phyloP scores from a whole-genome alignment of 768 basidiomycete genomes.

The Lactarius vividus region DNA sequence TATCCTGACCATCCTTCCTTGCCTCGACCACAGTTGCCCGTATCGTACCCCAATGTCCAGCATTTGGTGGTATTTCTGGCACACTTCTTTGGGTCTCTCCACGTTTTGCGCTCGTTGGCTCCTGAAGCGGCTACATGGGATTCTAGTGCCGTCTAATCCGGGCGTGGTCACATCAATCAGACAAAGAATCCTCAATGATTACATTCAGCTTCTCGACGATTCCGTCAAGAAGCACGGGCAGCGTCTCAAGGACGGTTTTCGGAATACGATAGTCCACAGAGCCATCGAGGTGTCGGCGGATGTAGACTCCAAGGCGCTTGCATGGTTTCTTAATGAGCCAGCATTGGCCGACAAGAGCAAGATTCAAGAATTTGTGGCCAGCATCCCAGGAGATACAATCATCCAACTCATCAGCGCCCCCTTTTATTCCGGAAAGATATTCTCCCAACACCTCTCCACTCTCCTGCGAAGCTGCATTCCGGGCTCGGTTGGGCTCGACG shows the following conservation, averaged over 20 bases:
- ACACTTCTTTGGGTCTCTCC: not conserved
- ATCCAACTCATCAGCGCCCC: slow-evolving; percentile 11
- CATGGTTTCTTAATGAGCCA: slow-evolving; percentile 11
- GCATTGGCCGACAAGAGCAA: slow-evolving; percentile 11
- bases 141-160: slow-evolving; percentile 9
- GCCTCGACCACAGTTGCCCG: slow-evolving; percentile 23
- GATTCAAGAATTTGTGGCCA: slow-evolving; percentile 7
- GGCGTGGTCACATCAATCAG: not conserved
- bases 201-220: not conserved
- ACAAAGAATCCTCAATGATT: slow-evolving; percentile 13
- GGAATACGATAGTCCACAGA: not conserved
- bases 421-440: not conserved
- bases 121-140: slow-evolving; percentile 6
- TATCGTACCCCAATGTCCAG: slow-evolving; percentile 27
- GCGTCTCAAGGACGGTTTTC: slow-evolving; percentile 8
- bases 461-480: slow-evolving; percentile 16
- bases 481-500: slow-evolving; percentile 1
- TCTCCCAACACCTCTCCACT: slow-evolving; percentile 12
- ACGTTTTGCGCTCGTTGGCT: slow-evolving; percentile 5
- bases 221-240: not conserved
- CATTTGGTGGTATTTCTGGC: slow-evolving; percentile 7
- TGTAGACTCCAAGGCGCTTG: slow-evolving; percentile 8
- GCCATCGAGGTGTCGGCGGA: slow-evolving; percentile 1
- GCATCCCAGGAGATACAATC: not conserved
- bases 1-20: slow-evolving; percentile 24